These are phyloP conservation scores for Pascua guehoae DNA, from an alignment of 1,284 basidiomycete species.

Conservation along the genomic window DNA sequence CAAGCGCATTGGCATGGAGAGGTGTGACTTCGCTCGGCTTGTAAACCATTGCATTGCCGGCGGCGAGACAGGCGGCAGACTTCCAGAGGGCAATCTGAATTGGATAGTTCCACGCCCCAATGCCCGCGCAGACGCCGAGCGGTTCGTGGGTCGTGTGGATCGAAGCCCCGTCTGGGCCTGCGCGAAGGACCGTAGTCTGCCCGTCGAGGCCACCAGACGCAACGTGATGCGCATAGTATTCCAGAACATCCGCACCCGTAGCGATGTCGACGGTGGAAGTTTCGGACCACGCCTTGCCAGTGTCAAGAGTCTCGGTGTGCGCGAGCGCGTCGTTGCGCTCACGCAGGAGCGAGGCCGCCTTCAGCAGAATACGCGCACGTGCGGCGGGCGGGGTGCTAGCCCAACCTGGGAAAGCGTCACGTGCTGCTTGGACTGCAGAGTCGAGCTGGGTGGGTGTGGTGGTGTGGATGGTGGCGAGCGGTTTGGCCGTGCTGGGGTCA, in stretches of 20 bases:
- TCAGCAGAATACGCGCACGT: slow-evolving; percentile 14
- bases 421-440: slow-evolving; percentile 8
- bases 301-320: slow-evolving; percentile 16
- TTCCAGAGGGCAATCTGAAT: slow-evolving; percentile 22
- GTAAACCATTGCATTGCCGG: slow-evolving; percentile 21
- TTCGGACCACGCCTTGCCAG: slow-evolving; percentile 18
- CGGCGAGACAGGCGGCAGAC: slow-evolving; percentile 14
- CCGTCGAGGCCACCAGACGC: slow-evolving; percentile 18
- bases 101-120: slow-evolving; percentile 28
- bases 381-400: slow-evolving; percentile 4
- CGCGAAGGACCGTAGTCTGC: slow-evolving; percentile 13
- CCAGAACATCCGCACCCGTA: slow-evolving; percentile 17
- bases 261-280: slow-evolving; percentile 15
- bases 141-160: slow-evolving; percentile 20
- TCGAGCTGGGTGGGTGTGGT: slow-evolving; percentile 15
- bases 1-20: slow-evolving; percentile 16
- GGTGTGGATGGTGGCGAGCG: slow-evolving; percentile 14
- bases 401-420: slow-evolving; percentile 12
- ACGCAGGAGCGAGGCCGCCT: slow-evolving; percentile 11
- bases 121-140: slow-evolving; percentile 22
- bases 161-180: slow-evolving; percentile 1
- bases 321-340: slow-evolving; percentile 19
- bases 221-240: slow-evolving; percentile 19
- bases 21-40: slow-evolving; percentile 20
- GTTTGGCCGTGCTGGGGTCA: slow-evolving; percentile 11